Evolutionary conservation across 2,329 filamentous ascomycete species (phyloP).

Genomic region (Fusarium sp.): DNA sequence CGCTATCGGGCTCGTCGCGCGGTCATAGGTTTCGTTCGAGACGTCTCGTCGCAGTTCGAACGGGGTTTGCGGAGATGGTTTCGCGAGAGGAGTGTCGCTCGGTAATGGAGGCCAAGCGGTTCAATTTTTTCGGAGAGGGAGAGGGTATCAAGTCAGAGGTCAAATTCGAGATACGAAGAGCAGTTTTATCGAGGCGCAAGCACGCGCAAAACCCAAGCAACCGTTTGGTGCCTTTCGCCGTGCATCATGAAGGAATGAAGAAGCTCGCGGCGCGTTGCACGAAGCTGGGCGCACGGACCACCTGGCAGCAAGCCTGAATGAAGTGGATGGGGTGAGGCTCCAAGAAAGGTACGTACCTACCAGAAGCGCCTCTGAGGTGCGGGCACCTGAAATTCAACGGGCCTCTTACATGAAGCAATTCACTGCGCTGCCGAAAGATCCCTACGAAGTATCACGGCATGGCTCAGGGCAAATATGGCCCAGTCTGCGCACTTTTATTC

Average conservation of each 20-base stretch:
- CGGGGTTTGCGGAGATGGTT: conserved; percentile 22
- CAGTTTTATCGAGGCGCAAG: conserved; percentile 28
- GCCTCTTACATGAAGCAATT: conserved; percentile 1
- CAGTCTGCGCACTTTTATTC: background rate
- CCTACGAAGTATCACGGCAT: too few species aligned
- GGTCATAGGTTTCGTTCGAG: conserved; percentile 29
- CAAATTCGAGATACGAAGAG: conserved; percentile 5
- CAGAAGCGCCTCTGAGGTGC: background rate
- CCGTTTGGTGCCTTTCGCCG: conserved; percentile 28
- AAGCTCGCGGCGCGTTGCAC: conserved; percentile 45
- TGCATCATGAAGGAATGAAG: conserved; percentile 34
- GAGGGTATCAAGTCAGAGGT: background rate
- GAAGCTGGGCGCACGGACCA: conserved; percentile 42
- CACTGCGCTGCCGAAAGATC: too few species aligned
- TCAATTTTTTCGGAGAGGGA: too few species aligned
- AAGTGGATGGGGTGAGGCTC: conserved; percentile 5
- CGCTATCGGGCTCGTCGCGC: conserved; percentile 25
- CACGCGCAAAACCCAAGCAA: conserved; percentile 30
- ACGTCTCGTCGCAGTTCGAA: conserved; percentile 36
- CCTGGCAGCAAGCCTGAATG: conserved; percentile 20
- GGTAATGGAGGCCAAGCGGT: background rate
- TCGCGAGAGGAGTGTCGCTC: conserved; percentile 7
- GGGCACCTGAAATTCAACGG: background rate
- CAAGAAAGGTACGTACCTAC: conserved; percentile 11
- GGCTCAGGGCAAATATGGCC: background rate